Conservation (phyloP, 2,329 filamentous ascomycete genomes). For the Hypoxylon sp. region DNA sequence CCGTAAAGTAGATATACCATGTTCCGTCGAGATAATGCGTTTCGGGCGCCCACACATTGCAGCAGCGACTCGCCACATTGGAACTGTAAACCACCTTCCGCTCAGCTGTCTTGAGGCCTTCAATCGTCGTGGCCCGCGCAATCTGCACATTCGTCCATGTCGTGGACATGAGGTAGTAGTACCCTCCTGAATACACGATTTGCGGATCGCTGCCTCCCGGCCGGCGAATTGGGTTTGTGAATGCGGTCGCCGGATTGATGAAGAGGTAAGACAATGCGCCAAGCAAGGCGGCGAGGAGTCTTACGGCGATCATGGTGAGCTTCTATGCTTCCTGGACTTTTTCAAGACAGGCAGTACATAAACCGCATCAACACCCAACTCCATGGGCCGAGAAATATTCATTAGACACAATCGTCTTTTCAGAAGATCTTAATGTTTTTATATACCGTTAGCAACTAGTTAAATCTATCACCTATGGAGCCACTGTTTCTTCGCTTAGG, state of each 20-base stretch:
- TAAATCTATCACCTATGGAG: not conserved
- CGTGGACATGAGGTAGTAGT: slow-evolving; percentile 71
- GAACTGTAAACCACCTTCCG: slow-evolving; percentile 67
- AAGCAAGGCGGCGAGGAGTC: slow-evolving; percentile 35
- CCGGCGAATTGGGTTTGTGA: slow-evolving; percentile 67
- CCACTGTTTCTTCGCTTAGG: not conserved
- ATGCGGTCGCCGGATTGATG: slow-evolving; percentile 52
- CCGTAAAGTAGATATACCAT: slow-evolving; percentile 70
- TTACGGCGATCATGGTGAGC: slow-evolving; percentile 24
- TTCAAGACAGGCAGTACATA: not conserved
- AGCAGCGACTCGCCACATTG: slow-evolving; percentile 62
- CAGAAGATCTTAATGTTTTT: not conserved
- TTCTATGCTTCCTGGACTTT: not conserved
- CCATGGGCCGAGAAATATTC: not conserved
- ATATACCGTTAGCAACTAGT: slow-evolving; percentile 4
- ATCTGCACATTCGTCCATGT: slow-evolving; percentile 70
- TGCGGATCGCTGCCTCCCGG: slow-evolving; percentile 68
- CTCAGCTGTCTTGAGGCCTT: slow-evolving; percentile 68
- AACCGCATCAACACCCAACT: not conserved
- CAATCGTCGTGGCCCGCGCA: slow-evolving; percentile 67
- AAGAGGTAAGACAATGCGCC: slow-evolving; percentile 40
- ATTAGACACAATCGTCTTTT: not conserved
- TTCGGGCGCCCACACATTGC: slow-evolving; percentile 73
- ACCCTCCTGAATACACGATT: slow-evolving; percentile 65
- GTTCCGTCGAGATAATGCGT: slow-evolving; percentile 64